A percentile compares a stretch with the other conserved stretches of the same genome.
Conservation (phyloP, 495 filamentous ascomycete genomes). For the Xylaria castorea region DNA sequence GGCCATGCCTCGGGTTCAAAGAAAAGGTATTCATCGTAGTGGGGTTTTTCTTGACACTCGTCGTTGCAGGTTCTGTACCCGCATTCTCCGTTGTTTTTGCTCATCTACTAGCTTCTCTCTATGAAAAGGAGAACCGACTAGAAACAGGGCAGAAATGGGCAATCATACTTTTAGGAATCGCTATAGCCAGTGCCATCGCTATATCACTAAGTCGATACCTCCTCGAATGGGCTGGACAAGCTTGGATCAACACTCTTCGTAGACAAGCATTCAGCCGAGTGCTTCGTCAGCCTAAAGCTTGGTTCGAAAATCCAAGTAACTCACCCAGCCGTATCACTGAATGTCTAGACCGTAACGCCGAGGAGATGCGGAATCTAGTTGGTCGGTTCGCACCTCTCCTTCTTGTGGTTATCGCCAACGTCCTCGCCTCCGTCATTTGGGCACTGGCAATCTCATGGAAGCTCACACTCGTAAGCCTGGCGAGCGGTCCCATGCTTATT, state of each 20-base stretch:
- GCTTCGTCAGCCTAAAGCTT: conserved; percentile 79
- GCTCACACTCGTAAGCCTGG: conserved; percentile 78
- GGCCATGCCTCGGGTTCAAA: conserved; percentile 64
- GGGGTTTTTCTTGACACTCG: conserved; percentile 65
- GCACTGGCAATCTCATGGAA: conserved; percentile 79
- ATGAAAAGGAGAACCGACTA: conserved; percentile 50
- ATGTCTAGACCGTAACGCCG: conserved; percentile 80
- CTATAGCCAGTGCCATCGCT: conserved; percentile 66
- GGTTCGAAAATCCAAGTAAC: conserved; percentile 80
- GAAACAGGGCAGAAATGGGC: conserved; percentile 69
- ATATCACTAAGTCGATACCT: conserved; percentile 72
- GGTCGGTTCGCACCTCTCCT: conserved; percentile 76
- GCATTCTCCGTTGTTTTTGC: conserved; percentile 81
- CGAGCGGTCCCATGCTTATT: conserved; percentile 72
- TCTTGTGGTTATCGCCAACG: conserved; percentile 69
- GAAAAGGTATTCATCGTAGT: conserved; percentile 63
- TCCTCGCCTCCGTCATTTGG: conserved; percentile 72
- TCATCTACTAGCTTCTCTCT: conserved; percentile 74
- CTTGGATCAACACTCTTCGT: conserved; percentile 79
- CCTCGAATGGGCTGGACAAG: conserved; percentile 73
- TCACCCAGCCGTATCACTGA: conserved; percentile 66
- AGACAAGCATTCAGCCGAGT: conserved; percentile 71
- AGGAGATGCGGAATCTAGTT: conserved; percentile 84
- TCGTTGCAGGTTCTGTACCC: conserved; percentile 75
- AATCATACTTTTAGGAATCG: conserved; percentile 70